Evolutionary conservation across 257 asterid genomes (phyloP), one percentile per base, ranked within the genome.

Genomic region (Henckelia pumila): DNA sequence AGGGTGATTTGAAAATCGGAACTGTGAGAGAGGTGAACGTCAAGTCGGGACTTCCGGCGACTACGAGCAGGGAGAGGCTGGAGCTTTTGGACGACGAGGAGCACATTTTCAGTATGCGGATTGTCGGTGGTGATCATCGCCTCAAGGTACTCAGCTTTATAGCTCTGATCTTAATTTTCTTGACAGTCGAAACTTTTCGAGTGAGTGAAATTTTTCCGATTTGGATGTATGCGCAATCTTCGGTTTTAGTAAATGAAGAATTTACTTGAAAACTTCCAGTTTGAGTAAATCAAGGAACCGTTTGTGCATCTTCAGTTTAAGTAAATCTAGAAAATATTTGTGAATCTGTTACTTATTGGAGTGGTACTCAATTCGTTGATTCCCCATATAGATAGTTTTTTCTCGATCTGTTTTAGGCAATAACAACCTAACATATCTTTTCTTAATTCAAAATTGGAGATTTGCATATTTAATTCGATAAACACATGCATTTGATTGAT

Each of bases 31-130:
- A 68, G 29, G 65, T 68, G 1, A 57, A 68, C 25, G 65, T 68
- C 22, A 68, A 59, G 21, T 56, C 72, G 20, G 72, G 72, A 11
- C 72, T 68, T 20, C 64, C 72, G n/a, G 72, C 64, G 11, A 68
- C 72, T 47, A 68, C 35, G 37, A 68, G 64, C 26, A 59, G 23
- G 10, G 72, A 68, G 59, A 68, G 65, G 24, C 44, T 57, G 65
- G 64, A 57, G 59, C 37, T 56, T 5, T 62, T 68, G 55, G 55
- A 47, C 16, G 55, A 47, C 17, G 55, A 47, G 55, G 55, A 47
- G 21, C 55, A 47, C 8, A 47, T 47, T 47, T 47, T 47, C 21
- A 47, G 55, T 47, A 47, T 47, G 21, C 20, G 55, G 55, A 47
- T 47, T 14, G 55, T 47, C 8, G 55, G 55, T 3, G 55, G 55